Conservation (phyloP, 139 green algal species). For the Micromonas pusilla region DNA sequence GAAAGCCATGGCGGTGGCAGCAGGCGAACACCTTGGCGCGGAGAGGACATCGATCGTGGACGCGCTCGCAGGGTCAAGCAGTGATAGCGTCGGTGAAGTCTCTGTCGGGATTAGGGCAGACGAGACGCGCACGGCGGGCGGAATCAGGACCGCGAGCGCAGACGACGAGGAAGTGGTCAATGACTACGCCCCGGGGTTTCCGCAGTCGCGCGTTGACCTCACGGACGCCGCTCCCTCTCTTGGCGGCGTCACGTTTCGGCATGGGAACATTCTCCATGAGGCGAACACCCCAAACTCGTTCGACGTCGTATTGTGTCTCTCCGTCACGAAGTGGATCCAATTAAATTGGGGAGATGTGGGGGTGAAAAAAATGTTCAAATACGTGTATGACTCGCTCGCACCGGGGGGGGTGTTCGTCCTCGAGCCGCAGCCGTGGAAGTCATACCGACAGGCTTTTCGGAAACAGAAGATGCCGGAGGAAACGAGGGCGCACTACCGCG, state of each 20-base stretch:
- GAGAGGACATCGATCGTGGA: neutral
- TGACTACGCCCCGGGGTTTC: neutral
- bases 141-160: neutral
- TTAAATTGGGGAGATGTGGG: conserved; percentile 77
- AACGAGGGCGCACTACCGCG: neutral
- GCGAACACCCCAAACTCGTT: neutral
- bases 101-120: too few species aligned
- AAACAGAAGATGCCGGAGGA: conserved; percentile 12
- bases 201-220: neutral
- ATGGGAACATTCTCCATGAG: neutral
- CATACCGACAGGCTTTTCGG: conserved; percentile 50
- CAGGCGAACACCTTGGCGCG: neutral
- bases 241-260: neutral
- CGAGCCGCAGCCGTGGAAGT: conserved; percentile 84
- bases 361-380: conserved; percentile 59
- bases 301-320: conserved; percentile 60
- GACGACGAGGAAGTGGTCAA: neutral
- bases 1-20: neutral
- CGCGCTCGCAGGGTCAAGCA: too few species aligned
- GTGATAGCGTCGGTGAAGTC: too few species aligned
- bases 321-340: conserved; percentile 92
- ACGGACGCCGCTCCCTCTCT: neutral
- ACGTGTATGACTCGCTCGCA: conserved; percentile 27
- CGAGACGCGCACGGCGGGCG: too few species aligned
- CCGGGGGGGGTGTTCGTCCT: conserved; percentile 74